These are phyloP conservation scores for Macrophomina phaseolina DNA, from an alignment of 2,329 filamentous ascomycete genomes.

Conservation along the genomic window DNA sequence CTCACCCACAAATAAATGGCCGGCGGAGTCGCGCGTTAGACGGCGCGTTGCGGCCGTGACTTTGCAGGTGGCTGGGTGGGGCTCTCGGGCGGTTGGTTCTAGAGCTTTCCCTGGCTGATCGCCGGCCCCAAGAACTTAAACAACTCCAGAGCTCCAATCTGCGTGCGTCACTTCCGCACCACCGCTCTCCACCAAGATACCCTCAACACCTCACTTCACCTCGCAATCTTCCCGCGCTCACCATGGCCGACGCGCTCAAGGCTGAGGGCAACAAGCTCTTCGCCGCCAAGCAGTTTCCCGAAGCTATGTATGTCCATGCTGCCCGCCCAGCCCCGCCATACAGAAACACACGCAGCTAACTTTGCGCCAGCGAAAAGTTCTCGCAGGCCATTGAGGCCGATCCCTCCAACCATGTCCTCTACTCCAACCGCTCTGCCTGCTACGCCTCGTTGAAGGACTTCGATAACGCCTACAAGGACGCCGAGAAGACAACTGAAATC, in stretches of 20 bases:
- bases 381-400: conserved; percentile 89
- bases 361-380: conserved; percentile 77
- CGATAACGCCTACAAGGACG: conserved; percentile 83
- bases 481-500: conserved; percentile 88
- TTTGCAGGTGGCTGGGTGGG: background rate
- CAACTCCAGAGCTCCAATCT: conserved; percentile 7
- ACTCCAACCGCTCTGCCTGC: conserved; percentile 90
- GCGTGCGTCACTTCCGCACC: conserved; percentile 9
- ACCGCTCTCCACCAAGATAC: background rate
- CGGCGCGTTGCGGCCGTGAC: background rate
- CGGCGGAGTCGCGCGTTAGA: background rate
- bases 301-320: conserved; percentile 78
- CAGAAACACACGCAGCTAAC: conserved; percentile 19
- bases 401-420: conserved; percentile 89
- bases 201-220: background rate
- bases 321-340: conserved; percentile 30
- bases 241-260: conserved; percentile 83
- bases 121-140: conserved; percentile 15
- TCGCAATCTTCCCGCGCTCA: conserved; percentile 29
- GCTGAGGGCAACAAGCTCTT: conserved; percentile 99
- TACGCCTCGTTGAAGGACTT: conserved; percentile 91
- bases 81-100: conserved; percentile 12
- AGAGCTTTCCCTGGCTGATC: conserved; percentile 22
- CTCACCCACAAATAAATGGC: background rate
- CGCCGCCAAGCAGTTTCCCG: conserved; percentile 93